Conservation (phyloP, 495 filamentous ascomycete species). For the Rostrohypoxylon terebratum region DNA sequence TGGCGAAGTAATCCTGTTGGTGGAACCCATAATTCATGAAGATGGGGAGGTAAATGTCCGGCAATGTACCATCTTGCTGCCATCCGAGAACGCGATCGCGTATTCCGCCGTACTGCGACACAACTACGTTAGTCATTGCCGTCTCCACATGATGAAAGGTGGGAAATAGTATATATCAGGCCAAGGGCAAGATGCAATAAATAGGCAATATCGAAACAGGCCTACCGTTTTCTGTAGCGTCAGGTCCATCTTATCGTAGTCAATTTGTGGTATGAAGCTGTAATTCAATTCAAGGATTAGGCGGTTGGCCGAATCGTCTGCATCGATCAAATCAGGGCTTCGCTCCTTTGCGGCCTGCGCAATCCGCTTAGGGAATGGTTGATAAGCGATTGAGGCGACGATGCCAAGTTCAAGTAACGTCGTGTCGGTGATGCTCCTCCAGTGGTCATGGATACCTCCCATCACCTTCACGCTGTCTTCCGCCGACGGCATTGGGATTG, state of each 20-base stretch:
- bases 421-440: constrained; percentile 54
- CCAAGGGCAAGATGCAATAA: not conserved
- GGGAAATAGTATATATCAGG: not conserved
- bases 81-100: constrained; percentile 46
- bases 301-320: constrained; percentile 62
- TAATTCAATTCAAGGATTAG: constrained; percentile 67
- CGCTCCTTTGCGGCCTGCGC: constrained; percentile 59
- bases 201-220: not conserved
- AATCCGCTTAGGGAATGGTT: constrained; percentile 64
- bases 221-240: constrained; percentile 54
- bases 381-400: constrained; percentile 65
- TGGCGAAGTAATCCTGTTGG: constrained; percentile 65
- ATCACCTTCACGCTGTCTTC: constrained; percentile 59
- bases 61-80: constrained; percentile 60
- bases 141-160: not conserved
- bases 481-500: constrained; percentile 56
- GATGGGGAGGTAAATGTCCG: constrained; percentile 63
- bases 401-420: constrained; percentile 57
- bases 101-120: constrained; percentile 42
- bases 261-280: constrained; percentile 52
- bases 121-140: constrained; percentile 10
- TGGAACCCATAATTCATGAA: constrained; percentile 70
- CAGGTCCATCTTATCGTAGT: constrained; percentile 61
- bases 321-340: constrained; percentile 63
- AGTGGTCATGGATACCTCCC: constrained; percentile 62